Evolutionary conservation across 192 early-diverging fungal species (phyloP).

Genomic region (Coemansia sp.): DNA sequence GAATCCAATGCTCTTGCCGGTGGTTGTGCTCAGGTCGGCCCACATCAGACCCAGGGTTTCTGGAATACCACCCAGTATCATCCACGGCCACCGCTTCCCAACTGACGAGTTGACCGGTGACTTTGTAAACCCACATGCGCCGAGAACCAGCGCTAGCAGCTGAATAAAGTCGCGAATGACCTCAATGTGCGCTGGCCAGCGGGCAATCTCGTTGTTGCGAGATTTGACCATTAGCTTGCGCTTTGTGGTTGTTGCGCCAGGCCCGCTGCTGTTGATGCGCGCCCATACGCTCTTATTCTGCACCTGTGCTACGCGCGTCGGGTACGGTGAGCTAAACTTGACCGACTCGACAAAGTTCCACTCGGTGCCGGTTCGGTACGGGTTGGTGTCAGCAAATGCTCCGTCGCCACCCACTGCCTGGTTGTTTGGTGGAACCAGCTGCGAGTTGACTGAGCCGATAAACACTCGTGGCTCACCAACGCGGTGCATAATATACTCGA

Average conservation of each 20-base stretch:
- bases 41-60: conserved; percentile 44
- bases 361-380: conserved; percentile 48
- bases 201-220: conserved; percentile 24
- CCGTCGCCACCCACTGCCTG: conserved; percentile 1
- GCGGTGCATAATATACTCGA: conserved; percentile 45
- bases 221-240: conserved; percentile 22
- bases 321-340: conserved; percentile 50
- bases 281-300: conserved; percentile 22
- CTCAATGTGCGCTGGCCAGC: conserved; percentile 42
- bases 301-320: conserved; percentile 19
- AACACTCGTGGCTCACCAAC: conserved; percentile 51
- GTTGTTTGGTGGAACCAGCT: conserved; percentile 31
- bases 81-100: conserved; percentile 40
- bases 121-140: conserved; percentile 29
- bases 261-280: conserved; percentile 1
- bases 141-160: conserved; percentile 36
- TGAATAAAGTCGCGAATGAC: conserved; percentile 45
- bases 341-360: conserved; percentile 47
- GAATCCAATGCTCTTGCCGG: conserved; percentile 44
- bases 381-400: conserved; percentile 22
- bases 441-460: conserved; percentile 29
- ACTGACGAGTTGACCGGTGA: conserved; percentile 31
- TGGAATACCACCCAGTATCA: conserved; percentile 33
- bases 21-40: conserved; percentile 47
- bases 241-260: not conserved